phyloP scores from a whole-genome alignment of 306 rosid genomes.

The Lupinus albus region DNA sequence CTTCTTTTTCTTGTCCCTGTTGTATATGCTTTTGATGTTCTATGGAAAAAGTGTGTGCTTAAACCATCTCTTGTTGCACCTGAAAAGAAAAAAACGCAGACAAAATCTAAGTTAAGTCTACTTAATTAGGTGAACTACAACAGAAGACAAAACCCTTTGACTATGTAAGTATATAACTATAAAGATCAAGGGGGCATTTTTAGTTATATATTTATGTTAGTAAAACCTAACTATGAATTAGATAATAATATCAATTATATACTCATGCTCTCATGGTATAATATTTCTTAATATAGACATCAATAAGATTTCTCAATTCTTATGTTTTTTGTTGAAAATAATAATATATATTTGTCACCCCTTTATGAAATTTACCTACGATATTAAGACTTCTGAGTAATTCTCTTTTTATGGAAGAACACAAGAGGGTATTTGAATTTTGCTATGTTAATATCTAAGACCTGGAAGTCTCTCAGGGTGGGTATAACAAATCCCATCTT shows the following conservation, averaged over 20 bases:
- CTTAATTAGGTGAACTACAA: conserved; percentile 62
- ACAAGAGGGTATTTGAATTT: conserved; percentile 2
- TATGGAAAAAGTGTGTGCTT: conserved; percentile 92
- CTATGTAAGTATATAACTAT: background rate
- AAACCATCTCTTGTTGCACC: conserved; percentile 94
- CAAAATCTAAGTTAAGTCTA: conserved; percentile 62
- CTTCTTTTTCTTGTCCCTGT: conserved; percentile 97
- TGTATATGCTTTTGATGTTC: conserved; percentile 97
- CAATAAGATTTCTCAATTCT: too few species aligned
- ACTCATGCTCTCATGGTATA: too few species aligned
- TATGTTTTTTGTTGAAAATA: too few species aligned
- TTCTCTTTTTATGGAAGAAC: too few species aligned
- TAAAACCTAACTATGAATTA: conserved; percentile 14
- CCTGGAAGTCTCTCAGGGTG: conserved; percentile 99
- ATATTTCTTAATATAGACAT: too few species aligned
- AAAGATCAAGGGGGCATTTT: conserved; percentile 17
- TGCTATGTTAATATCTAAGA: conserved; percentile 6
- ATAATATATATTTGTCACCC: too few species aligned
- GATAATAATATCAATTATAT: background rate
- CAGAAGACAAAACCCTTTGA: background rate
- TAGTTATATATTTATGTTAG: background rate
- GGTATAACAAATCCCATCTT: conserved; percentile 98
- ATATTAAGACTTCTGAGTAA: too few species aligned
- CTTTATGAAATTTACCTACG: too few species aligned
- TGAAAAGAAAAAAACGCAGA: conserved; percentile 2